Evolutionary conservation across 108 stramenopile species (phyloP), one percentile per base, ranked within the genome.

Genomic region (Seminavis robusta): DNA sequence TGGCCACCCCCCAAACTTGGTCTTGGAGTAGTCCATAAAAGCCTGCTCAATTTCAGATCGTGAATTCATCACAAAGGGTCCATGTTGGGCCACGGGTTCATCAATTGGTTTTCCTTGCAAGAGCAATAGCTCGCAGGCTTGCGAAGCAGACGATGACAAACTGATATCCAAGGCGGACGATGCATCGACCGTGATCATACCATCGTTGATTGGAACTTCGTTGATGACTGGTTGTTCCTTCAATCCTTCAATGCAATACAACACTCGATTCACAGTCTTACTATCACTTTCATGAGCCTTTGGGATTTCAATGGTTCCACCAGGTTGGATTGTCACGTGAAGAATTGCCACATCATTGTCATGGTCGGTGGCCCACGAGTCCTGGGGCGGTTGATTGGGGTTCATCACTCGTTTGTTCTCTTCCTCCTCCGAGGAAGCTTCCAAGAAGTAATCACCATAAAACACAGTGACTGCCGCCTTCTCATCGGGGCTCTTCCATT

Each of bases 11-110:
- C 87, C 87, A 69, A 94, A 90, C 53, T 77, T 32, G 1, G 87
- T 88, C 31, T 54, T 40, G 48, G 57, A 67, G 61, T 89, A 95
- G 67, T 95, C 94, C 37, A 23, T 16, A 53, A 86, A 81, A 11
- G 92, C 89, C 54, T 93, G 73, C 17, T 41, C 11, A 44, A 95
- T 87, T 61, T 93, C 94, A 7, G 83, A 43, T 28, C 46, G 56
- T 25, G 86, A 86, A 63, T 91, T 92, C 94, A 95, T 95, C 10
- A 92, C 94, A 67, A 95, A 95, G 0, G 94, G 94, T 10, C 94
- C 94, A 31, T 86, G 69, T 48, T 84, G 83, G 1, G 72, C 89
- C 3, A 95, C 87, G 0, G 90, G 88, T 65, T 95, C 83, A 27
- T 76, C 70, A 52, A 84, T 83, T 15, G 81, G 81, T 56, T 67